These are phyloP conservation scores for Shiraia bambusicola DNA, from an alignment of 2,329 filamentous ascomycete genomes.

Conservation along the genomic window DNA sequence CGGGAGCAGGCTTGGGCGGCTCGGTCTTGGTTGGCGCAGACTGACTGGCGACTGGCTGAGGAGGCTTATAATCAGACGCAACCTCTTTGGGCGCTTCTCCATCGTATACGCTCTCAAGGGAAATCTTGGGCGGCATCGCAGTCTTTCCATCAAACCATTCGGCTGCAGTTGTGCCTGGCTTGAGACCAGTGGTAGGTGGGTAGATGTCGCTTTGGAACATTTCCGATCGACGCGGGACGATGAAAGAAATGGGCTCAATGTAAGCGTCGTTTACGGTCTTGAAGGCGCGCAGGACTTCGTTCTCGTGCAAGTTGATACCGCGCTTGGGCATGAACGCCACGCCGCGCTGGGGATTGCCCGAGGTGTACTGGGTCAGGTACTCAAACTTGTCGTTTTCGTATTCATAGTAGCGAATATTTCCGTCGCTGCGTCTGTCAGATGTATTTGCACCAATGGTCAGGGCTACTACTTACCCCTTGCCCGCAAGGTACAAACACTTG, in stretches of 20 bases:
- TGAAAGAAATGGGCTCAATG: conserved; percentile 97
- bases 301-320: conserved; percentile 93
- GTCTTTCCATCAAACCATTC: conserved; percentile 90
- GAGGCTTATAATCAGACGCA: conserved; percentile 65
- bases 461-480: conserved; percentile 74
- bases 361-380: conserved; percentile 95
- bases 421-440: conserved; percentile 63
- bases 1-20: conserved; percentile 47
- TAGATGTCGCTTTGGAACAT: conserved; percentile 97
- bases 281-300: conserved; percentile 86
- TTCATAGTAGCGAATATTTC: conserved; percentile 98
- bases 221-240: conserved; percentile 88
- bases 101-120: conserved; percentile 88
- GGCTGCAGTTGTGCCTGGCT: conserved; percentile 73
- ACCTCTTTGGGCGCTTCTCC: conserved; percentile 79
- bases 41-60: conserved; percentile 39
- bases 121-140: conserved; percentile 84
- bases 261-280: conserved; percentile 95
- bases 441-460: background rate
- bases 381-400: conserved; percentile 99
- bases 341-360: conserved; percentile 89
- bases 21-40: conserved; percentile 57
- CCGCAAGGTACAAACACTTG: conserved; percentile 91
- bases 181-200: conserved; percentile 77
- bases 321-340: conserved; percentile 93